Percentiles rank a stretch among this genome's conserved stretches.
Evolutionary conservation across 2,329 filamentous ascomycete genomes (phyloP).

Genomic region (Phialophora tarda): DNA sequence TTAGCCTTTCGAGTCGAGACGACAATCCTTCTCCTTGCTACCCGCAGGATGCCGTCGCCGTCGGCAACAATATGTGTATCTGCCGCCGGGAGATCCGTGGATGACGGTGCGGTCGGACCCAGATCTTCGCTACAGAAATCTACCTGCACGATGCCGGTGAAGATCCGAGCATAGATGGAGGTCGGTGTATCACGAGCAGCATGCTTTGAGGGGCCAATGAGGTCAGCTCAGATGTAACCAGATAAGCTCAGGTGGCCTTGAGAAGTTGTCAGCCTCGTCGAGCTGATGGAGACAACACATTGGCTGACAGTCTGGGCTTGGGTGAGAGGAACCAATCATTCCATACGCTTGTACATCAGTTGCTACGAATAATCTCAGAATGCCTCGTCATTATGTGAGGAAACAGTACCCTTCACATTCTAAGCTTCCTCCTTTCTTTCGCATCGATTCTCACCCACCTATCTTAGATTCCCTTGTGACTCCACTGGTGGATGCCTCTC

Average conservation of each 20-base stretch:
- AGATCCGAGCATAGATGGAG: not conserved
- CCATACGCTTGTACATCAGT: not conserved
- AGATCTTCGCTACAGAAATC: not conserved
- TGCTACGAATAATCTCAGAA: not conserved
- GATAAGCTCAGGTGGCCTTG: not conserved
- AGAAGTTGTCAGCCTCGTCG: not conserved
- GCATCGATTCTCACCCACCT: not conserved
- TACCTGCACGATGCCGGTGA: not conserved
- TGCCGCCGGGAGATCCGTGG: not conserved
- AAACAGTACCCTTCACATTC: not conserved
- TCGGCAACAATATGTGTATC: not conserved
- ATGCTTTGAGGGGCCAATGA: not conserved
- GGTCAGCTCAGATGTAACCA: not conserved
- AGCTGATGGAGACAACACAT: not conserved
- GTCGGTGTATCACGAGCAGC: not conserved
- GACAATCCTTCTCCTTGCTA: not conserved
- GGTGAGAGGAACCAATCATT: not conserved
- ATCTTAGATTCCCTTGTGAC: not conserved
- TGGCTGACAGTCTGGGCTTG: not conserved
- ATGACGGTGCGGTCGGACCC: not conserved
- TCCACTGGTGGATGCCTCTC: not conserved
- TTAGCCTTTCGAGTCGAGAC: not conserved
- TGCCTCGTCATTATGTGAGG: not conserved
- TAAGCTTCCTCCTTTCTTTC: not conserved
- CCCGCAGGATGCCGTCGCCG: not conserved